phyloP scores from a whole-genome alignment of 441 rosid genomes.

The Erodium texanum region DNA sequence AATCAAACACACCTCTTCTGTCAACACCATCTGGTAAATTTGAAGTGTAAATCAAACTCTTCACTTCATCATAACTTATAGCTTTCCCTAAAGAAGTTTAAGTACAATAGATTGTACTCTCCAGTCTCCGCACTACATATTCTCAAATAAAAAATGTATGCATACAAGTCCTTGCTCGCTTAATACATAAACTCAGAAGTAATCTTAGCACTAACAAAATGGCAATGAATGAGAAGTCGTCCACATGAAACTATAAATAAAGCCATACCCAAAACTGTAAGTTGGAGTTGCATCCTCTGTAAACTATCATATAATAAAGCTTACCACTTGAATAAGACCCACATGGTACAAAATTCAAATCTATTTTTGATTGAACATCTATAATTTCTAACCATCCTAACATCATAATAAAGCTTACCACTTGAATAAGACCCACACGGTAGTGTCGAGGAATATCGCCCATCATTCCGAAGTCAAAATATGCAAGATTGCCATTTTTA shows the following conservation, averaged over 20 bases:
- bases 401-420: slow-evolving; percentile 43
- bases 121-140: slow-evolving; percentile 2
- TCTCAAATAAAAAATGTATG: neutral
- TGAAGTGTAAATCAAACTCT: neutral
- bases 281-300: slow-evolving; percentile 1
- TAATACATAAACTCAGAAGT: neutral
- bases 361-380: too few species aligned
- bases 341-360: too few species aligned
- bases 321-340: slow-evolving; percentile 93
- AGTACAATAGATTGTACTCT: neutral
- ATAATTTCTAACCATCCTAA: too few species aligned
- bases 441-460: slow-evolving; percentile 95
- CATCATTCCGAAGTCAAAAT: slow-evolving; percentile 99
- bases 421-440: slow-evolving; percentile 90
- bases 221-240: neutral
- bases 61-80: neutral
- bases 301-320: slow-evolving; percentile 8
- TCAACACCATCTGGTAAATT: slow-evolving; percentile 3
- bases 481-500: slow-evolving; percentile 65
- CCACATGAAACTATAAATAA: neutral
- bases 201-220: neutral
- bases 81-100: neutral
- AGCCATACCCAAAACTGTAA: neutral
- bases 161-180: neutral
- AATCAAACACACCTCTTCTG: neutral